Percentiles rank a stretch among this genome's conserved stretches.
Evolutionary conservation across 1,139 yeast species (phyloP).

Genomic region (Yamadazyma sp.): DNA sequence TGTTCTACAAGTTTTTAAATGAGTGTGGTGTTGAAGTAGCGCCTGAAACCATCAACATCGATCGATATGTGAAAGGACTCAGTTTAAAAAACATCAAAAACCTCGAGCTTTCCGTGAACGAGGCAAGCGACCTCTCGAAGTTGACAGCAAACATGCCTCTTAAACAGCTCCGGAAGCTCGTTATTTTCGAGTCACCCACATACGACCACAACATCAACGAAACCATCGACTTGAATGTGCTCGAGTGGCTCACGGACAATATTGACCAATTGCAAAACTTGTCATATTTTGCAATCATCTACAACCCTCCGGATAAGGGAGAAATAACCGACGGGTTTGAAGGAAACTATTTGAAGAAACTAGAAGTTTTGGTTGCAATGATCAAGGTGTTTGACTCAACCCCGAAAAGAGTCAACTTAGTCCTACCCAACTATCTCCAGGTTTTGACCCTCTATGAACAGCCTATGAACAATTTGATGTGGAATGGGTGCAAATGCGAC

Average conservation of each 20-base stretch:
- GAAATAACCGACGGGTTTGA: constrained; percentile 57
- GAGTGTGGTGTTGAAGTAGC: not conserved
- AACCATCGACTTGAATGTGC: constrained; percentile 11
- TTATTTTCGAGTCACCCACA: constrained; percentile 6
- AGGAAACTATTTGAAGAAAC: constrained; percentile 66
- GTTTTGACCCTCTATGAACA: constrained; percentile 68
- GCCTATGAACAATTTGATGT: constrained; percentile 62
- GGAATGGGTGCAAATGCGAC: constrained; percentile 74
- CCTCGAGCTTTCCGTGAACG: constrained; percentile 9
- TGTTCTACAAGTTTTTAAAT: constrained; percentile 7
- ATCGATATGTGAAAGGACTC: constrained; percentile 1
- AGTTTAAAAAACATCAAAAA: constrained; percentile 6
- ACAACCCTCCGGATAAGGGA: constrained; percentile 21
- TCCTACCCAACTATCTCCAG: constrained; percentile 59
- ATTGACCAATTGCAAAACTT: constrained; percentile 5
- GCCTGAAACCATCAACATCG: constrained; percentile 10
- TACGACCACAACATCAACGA: constrained; percentile 13
- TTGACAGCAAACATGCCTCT: constrained; percentile 7
- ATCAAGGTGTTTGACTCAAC: constrained; percentile 32
- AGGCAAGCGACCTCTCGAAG: constrained; percentile 1
- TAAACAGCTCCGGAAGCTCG: constrained; percentile 9
- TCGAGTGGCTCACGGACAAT: constrained; percentile 9
- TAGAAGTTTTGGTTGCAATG: constrained; percentile 46
- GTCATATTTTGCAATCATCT: constrained; percentile 11
- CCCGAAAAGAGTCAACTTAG: constrained; percentile 35